phyloP scores from a whole-genome alignment of 495 filamentous ascomycete species.

The Aspergillus taichungensis region DNA sequence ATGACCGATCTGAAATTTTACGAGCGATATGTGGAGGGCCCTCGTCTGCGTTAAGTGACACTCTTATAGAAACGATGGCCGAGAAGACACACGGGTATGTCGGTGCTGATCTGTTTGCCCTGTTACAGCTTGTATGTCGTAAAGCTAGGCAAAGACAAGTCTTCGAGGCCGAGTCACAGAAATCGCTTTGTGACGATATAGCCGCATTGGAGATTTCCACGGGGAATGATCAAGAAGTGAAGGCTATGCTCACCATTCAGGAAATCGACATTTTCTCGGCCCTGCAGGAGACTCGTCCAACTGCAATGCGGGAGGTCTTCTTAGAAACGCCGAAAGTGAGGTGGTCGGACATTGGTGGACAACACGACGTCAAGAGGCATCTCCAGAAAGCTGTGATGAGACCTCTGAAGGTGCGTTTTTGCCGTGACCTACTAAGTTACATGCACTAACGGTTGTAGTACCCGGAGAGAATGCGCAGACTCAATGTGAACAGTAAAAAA shows the following conservation, averaged over 20 bases:
- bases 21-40: constrained; percentile 29
- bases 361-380: constrained; percentile 66
- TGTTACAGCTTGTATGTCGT: constrained; percentile 40
- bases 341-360: constrained; percentile 88
- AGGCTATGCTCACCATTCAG: constrained; percentile 21
- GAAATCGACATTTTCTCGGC: constrained; percentile 47
- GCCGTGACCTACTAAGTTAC: not conserved
- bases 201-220: no score
- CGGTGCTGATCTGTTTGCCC: constrained; percentile 49
- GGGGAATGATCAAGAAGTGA: not conserved
- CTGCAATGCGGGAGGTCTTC: constrained; percentile 84
- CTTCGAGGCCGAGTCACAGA: constrained; percentile 1
- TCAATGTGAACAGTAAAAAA: constrained; percentile 60
- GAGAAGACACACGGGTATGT: constrained; percentile 62
- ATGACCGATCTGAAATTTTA: constrained; percentile 69
- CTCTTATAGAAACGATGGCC: constrained; percentile 38
- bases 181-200: no score
- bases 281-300: constrained; percentile 56
- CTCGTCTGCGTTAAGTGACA: constrained; percentile 21
- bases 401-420: constrained; percentile 49
- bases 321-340: constrained; percentile 76
- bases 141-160: constrained; percentile 31
- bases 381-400: constrained; percentile 56
- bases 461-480: constrained; percentile 48
- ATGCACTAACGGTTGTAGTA: constrained; percentile 31